Evolutionary conservation across 73 alveolate genomes (phyloP).

Genomic region (Paramecium sexaurelia): DNA sequence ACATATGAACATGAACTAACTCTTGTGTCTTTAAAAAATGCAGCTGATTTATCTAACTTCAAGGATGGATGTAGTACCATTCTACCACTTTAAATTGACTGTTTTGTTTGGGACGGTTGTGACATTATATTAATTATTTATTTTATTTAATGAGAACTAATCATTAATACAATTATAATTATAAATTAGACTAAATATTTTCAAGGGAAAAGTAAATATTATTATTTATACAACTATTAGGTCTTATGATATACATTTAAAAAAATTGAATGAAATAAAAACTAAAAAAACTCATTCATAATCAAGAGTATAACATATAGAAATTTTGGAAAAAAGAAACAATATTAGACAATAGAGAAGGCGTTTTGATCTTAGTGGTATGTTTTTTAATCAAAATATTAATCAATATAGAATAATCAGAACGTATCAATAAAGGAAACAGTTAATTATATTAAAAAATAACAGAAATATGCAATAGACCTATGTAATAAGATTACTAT

Average conservation of each 20-base stretch:
- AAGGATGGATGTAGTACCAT: constrained; percentile 24
- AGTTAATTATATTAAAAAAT: constrained; percentile 13
- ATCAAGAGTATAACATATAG: constrained; percentile 8
- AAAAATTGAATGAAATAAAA: constrained; percentile 21
- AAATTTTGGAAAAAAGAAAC: constrained; percentile 41
- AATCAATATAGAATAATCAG: neutral
- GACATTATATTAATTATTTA: constrained; percentile 39
- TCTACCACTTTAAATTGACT: constrained; percentile 34
- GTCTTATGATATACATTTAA: constrained; percentile 38
- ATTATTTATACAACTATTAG: neutral
- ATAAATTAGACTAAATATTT: constrained; percentile 40
- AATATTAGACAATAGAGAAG: constrained; percentile 20
- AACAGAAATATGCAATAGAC: constrained; percentile 33
- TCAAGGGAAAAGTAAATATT: constrained; percentile 42
- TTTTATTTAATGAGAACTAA: constrained; percentile 3
- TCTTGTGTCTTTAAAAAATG: constrained; percentile 59
- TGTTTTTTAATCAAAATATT: neutral
- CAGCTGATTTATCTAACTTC: constrained; percentile 63
- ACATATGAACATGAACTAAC: constrained; percentile 68
- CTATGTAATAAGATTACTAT: constrained; percentile 7
- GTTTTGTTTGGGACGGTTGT: constrained; percentile 48
- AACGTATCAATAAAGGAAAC: constrained; percentile 22
- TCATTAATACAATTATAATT: constrained; percentile 53
- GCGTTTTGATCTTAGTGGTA: constrained; percentile 28
- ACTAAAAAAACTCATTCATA: neutral